Percentiles rank a stretch among this genome's conserved stretches.
These are phyloP conservation scores for Aspergillus japonicus DNA, from an alignment of 2,329 filamentous ascomycete species.

Conservation along the genomic window DNA sequence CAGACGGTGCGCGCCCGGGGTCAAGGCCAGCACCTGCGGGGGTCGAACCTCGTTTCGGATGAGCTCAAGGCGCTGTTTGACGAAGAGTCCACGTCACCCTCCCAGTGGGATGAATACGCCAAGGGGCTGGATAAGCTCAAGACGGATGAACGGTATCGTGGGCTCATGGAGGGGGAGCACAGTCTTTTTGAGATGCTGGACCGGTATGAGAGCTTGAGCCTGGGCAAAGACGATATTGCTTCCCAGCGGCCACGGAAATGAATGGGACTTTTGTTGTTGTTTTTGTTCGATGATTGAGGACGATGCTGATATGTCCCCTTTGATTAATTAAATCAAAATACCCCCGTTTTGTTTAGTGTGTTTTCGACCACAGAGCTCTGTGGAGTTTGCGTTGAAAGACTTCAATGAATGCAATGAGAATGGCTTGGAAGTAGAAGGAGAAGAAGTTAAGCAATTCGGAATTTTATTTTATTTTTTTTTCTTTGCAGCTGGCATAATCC, in stretches of 20 bases:
- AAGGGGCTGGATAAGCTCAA: constrained; percentile 37
- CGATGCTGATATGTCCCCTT: neutral
- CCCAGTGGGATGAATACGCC: constrained; percentile 32
- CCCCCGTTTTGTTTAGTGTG: too few relatives aligned
- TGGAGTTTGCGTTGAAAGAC: too few relatives aligned
- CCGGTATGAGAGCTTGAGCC: constrained; percentile 38
- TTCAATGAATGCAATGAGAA: too few relatives aligned
- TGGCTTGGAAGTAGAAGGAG: too few relatives aligned
- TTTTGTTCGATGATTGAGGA: neutral
- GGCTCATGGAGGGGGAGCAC: constrained; percentile 16
- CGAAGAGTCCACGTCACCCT: constrained; percentile 21
- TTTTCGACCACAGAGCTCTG: too few relatives aligned
- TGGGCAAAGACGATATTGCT: constrained; percentile 35
- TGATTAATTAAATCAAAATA: too few relatives aligned
- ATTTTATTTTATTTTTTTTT: too few relatives aligned
- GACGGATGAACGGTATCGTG: constrained; percentile 32
- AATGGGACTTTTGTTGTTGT: neutral
- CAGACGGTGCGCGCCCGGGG: constrained; percentile 32
- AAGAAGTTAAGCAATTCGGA: too few relatives aligned
- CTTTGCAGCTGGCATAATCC: too few relatives aligned
- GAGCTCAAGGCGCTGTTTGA: constrained; percentile 36
- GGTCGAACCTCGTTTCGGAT: constrained; percentile 23
- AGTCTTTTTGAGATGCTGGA: constrained; percentile 40
- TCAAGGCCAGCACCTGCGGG: constrained; percentile 31
- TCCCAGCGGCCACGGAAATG: constrained; percentile 19